Evolutionary conservation across 768 basidiomycete species (phyloP).

Genomic region (Rhodotorula taiwanensis): DNA sequence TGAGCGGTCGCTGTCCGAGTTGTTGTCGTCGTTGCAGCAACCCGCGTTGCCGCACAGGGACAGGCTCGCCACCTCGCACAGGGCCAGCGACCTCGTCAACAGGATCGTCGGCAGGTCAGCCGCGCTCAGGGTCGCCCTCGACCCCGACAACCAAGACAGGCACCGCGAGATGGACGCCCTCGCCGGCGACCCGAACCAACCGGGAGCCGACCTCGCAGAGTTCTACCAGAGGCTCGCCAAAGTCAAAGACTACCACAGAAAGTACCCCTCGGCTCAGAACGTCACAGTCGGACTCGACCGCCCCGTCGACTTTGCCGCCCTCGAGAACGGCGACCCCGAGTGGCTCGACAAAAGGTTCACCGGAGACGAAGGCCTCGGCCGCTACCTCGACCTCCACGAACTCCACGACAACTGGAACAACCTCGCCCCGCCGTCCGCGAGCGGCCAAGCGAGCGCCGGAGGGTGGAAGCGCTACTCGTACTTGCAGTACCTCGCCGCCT

Average conservation of each 20-base stretch:
- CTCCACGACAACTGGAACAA: conserved; percentile 86
- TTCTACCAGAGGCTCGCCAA: conserved; percentile 94
- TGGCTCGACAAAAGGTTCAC: conserved; percentile 62
- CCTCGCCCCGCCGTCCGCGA: conserved; percentile 63
- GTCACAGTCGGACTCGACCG: conserved; percentile 13
- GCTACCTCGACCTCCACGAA: conserved; percentile 85
- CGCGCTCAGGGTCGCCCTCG: conserved; percentile 18
- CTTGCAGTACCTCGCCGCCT: conserved; percentile 80
- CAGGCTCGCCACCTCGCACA: conserved; percentile 67
- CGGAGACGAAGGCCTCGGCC: conserved; percentile 90
- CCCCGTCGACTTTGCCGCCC: conserved; percentile 56
- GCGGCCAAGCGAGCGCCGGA: conserved; percentile 24
- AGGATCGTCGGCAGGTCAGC: conserved; percentile 55
- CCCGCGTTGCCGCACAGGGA: conserved; percentile 35
- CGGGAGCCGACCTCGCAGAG: conserved; percentile 62
- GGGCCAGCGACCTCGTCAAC: conserved; percentile 78
- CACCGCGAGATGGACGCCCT: conserved; percentile 37
- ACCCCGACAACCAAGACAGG: conserved; percentile 24
- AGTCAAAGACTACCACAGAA: conserved; percentile 92
- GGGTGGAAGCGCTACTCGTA: conserved; percentile 67
- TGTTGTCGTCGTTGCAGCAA: conserved; percentile 54
- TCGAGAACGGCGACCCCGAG: conserved; percentile 29
- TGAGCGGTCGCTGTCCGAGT: conserved; percentile 73
- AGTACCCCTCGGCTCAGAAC: conserved; percentile 77
- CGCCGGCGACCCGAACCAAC: conserved; percentile 27